Conservation (phyloP, 108 stramenopile species). For the Discostella stelligeroides region DNA sequence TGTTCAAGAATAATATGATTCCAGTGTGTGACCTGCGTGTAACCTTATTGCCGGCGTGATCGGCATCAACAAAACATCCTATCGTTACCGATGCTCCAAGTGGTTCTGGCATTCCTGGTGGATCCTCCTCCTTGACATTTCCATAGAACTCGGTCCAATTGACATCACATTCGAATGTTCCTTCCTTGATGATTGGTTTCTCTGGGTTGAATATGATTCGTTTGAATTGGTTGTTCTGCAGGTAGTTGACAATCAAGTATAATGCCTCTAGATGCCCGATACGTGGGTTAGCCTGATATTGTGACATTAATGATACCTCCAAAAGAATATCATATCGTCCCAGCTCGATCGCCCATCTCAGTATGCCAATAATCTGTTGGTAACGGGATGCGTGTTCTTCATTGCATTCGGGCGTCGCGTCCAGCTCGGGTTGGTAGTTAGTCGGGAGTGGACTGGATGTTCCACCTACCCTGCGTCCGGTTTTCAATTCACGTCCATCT, state of each 20-base stretch:
- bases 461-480: neutral
- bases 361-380: slow-evolving; percentile 39
- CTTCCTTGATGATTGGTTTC: slow-evolving; percentile 1
- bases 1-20: slow-evolving; percentile 50
- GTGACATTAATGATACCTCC: no score
- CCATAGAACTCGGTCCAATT: slow-evolving; percentile 40
- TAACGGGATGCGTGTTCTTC: slow-evolving; percentile 3
- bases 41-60: slow-evolving; percentile 24
- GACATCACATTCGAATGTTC: neutral
- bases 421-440: slow-evolving; percentile 32
- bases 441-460: slow-evolving; percentile 28
- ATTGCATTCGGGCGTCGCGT: slow-evolving; percentile 8
- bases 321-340: slow-evolving; percentile 47
- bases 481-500: neutral
- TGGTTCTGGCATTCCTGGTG: slow-evolving; percentile 24
- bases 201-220: no score
- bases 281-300: no score
- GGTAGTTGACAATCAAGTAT: no score
- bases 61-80: no score
- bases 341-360: slow-evolving; percentile 52
- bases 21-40: slow-evolving; percentile 29
- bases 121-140: slow-evolving; percentile 21
- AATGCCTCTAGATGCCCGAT: no score
- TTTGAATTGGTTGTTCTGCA: no score
- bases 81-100: no score